Evolutionary conservation across 2,329 filamentous ascomycete species (phyloP), one percentile per base, ranked within the genome.

Genomic region (Trichoderma hamatum): DNA sequence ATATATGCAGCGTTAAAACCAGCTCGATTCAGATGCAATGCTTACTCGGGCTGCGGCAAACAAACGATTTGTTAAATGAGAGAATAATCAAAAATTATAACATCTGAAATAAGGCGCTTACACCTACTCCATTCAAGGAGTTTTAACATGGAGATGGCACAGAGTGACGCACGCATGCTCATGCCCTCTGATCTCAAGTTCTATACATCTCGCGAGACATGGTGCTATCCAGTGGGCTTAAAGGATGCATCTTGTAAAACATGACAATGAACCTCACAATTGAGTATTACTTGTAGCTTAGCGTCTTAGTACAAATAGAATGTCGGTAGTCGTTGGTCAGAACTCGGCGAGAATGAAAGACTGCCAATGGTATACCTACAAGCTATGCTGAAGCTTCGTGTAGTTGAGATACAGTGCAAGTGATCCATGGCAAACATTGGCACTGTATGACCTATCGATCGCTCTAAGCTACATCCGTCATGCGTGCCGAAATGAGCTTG

Each of bases 401-500:
- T n/a, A n/a, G 39, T 43, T n/a, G 39, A 14, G 6, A 16, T 43
- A 43, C 39, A 43, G 39, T 34, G 32, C 32, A 34, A 34, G 3
- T 10, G 32, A 10, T 3, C 16, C n/a, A 51, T 51, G n/a, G 6
- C 4, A n/a, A 11, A 10, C 11, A 19, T n/a, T 28, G 21, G 19
- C 61, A 66, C 62, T 56, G 62, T 56, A 56, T n/a, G n/a, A 19
- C 30, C 56, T 13, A 9, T 10, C 36, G 14, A 13, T 34, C 56
- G 32, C 51, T 32, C 62, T 24, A 46, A 56, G 55, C 19, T 26
- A 36, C 30, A 36, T 46, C 19, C 39, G 4, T 24, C 43, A 36
- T 46, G 34, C 62, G 62, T 66, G 62, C 62, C 24, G 10, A 43
- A 46, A 66, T 32, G 28, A 51, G 21, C 54, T 32, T 30, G 21